Conservation (phyloP, 306 rosid genomes). For the Prunus salicina region DNA sequence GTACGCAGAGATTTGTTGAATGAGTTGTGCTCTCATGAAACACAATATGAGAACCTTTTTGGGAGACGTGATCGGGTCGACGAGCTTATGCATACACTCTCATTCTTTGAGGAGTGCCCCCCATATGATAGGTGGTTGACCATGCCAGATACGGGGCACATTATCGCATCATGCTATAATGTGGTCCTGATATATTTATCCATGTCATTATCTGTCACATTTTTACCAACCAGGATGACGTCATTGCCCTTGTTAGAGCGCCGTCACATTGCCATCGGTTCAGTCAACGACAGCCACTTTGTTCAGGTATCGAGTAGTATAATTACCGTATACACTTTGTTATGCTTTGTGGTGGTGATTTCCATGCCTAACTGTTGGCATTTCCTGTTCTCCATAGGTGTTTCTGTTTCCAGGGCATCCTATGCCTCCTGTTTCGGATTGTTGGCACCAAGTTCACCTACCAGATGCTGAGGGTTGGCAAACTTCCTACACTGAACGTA, state of each 20-base stretch:
- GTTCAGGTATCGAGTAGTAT: background rate
- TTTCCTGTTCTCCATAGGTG: background rate
- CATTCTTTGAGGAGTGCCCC: background rate
- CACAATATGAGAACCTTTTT: background rate
- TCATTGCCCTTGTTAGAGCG: background rate
- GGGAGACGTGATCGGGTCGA: background rate
- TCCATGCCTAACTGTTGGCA: background rate
- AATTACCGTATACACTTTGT: background rate
- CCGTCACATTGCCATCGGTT: background rate
- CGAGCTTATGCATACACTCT: background rate
- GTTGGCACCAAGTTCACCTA: background rate
- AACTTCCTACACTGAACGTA: background rate
- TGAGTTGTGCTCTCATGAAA: background rate
- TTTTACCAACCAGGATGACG: background rate
- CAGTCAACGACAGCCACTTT: background rate
- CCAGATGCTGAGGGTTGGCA: background rate
- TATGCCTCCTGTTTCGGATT: background rate
- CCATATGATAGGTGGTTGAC: background rate
- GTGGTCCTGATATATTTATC: background rate
- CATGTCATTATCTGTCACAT: background rate
- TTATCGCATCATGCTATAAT: slow-evolving; percentile 1
- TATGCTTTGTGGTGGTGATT: background rate
- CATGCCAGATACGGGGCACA: background rate
- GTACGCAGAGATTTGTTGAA: background rate
- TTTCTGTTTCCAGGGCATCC: background rate